Conservation (phyloP, 495 filamentous ascomycete genomes). For the Penicillium fimorum region DNA sequence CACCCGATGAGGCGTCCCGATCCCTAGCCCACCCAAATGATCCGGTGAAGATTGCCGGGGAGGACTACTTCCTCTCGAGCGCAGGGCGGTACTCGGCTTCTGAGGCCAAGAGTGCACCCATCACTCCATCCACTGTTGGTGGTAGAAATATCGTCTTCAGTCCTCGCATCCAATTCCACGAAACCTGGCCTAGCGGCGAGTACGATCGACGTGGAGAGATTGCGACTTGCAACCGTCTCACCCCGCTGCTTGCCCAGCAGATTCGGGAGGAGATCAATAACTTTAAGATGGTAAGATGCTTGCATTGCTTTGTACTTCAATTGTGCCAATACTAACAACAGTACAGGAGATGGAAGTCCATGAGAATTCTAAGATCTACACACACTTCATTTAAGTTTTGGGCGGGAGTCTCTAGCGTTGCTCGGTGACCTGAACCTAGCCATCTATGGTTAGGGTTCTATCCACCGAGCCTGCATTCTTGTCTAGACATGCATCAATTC, state of each 20-base stretch:
- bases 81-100: constrained; percentile 57
- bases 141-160: constrained; percentile 85
- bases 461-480: constrained; percentile 22
- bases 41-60: constrained; percentile 69
- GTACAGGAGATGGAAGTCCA: constrained; percentile 99
- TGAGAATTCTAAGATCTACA: constrained; percentile 97
- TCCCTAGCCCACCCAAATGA: constrained; percentile 59
- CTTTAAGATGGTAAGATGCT: constrained; percentile 91
- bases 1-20: constrained; percentile 68
- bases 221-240: constrained; percentile 96
- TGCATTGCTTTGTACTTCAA: background rate
- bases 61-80: constrained; percentile 82
- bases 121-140: constrained; percentile 63
- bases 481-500: constrained; percentile 35
- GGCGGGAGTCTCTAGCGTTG: constrained; percentile 28
- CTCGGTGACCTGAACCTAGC: constrained; percentile 6
- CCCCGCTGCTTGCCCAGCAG: constrained; percentile 95
- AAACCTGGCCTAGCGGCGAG: constrained; percentile 92
- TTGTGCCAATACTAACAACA: constrained; percentile 29
- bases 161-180: constrained; percentile 89
- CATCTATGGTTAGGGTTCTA: background rate
- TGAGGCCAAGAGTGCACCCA: constrained; percentile 71
- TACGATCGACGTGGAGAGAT: constrained; percentile 96
- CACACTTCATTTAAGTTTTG: constrained; percentile 85
- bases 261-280: constrained; percentile 99